Evolutionary conservation across 2,329 filamentous ascomycete species (phyloP).

Genomic region (Cladophialophora psammophila): DNA sequence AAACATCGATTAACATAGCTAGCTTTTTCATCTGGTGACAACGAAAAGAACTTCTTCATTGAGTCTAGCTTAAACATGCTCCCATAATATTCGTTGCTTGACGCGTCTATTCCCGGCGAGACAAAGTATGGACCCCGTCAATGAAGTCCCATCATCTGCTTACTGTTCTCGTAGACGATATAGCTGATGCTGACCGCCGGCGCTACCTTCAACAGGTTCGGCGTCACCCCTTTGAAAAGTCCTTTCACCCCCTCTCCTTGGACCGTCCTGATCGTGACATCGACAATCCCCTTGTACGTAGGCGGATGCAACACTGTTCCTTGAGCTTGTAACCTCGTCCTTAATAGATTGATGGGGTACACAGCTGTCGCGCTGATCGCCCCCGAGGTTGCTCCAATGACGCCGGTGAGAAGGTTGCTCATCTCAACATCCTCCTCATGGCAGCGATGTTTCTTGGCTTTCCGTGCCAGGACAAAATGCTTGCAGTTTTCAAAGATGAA

Average conservation of each 20-base stretch:
- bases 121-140: neutral
- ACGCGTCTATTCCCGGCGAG: neutral
- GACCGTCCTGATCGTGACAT: conserved; percentile 85
- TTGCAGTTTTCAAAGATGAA: conserved; percentile 96
- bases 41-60: neutral
- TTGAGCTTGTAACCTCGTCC: conserved; percentile 91
- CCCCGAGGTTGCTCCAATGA: conserved; percentile 89
- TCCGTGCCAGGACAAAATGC: conserved; percentile 71
- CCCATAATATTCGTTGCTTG: conserved; percentile 1
- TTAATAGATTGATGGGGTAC: conserved; percentile 91
- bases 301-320: conserved; percentile 89
- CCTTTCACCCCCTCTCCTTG: conserved; percentile 82
- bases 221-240: conserved; percentile 92
- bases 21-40: neutral
- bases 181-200: conserved; percentile 95
- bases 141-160: conserved; percentile 68
- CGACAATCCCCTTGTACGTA: conserved; percentile 88
- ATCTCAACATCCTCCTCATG: conserved; percentile 84
- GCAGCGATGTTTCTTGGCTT: conserved; percentile 72
- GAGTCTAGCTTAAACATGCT: neutral
- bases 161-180: conserved; percentile 90
- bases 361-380: conserved; percentile 92
- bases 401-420: conserved; percentile 82
- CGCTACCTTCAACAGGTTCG: conserved; percentile 94
- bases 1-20: neutral